A percentile compares a stretch with the other conserved stretches of the same genome.
phyloP scores from a whole-genome alignment of 257 asterid genomes.

The Solanum chiquidenum region DNA sequence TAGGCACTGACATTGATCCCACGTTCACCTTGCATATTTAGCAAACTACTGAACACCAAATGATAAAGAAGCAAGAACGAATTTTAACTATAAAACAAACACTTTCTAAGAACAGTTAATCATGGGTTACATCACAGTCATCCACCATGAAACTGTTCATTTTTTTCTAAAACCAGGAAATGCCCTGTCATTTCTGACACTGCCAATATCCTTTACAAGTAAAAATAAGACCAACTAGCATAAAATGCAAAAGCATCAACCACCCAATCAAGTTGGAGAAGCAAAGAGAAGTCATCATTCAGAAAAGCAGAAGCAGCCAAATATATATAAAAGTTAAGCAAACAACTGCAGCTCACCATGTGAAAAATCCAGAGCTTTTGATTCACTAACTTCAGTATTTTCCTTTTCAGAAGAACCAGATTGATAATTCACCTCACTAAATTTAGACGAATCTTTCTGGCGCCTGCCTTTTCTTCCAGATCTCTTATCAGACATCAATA shows the following conservation, averaged over 20 bases:
- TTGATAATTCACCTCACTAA: slow-evolving; percentile 34
- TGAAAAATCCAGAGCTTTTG: slow-evolving; percentile 19
- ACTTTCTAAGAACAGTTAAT: neutral
- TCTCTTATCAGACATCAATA: slow-evolving; percentile 41
- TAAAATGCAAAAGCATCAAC: neutral
- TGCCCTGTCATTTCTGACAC: neutral
- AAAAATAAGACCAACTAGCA: neutral
- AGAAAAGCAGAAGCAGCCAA: neutral
- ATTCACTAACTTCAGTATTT: slow-evolving; percentile 27
- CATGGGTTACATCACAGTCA: neutral
- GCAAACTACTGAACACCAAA: neutral
- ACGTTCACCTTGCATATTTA: neutral
- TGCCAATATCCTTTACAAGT: neutral
- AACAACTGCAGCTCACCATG: slow-evolving; percentile 25
- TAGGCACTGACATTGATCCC: neutral
- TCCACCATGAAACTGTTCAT: neutral
- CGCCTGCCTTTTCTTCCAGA: slow-evolving; percentile 69
- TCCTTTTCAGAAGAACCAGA: slow-evolving; percentile 39
- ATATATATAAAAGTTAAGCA: neutral
- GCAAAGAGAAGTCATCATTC: neutral
- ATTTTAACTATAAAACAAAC: neutral
- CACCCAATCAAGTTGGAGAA: neutral
- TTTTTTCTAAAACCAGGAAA: neutral
- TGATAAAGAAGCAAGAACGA: neutral
- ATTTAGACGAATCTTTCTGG: slow-evolving; percentile 37